Percentiles rank a stretch among this genome's conserved stretches.
Conservation (phyloP, 129 eudicot species). For the sunflower (Helianthus annuus) region HanXRQr2.0-SUNRISE NC_035434.2:74374509-74375008, state of each 20-base stretch:
- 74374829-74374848: no score
- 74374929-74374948: neutral
- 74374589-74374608: no score
- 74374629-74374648: no score
- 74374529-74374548: neutral
- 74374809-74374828: no score
- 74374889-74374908: no score
- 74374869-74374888: no score
- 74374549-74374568: conserved; percentile 18
- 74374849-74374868: no score
- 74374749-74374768: conserved; percentile 15
- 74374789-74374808: neutral
- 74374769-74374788: neutral
- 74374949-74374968: no score
- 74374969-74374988: conserved; percentile 14
- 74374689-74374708: conserved; percentile 17
- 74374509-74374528: conserved; percentile 11
- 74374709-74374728: neutral
- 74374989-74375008: conserved; percentile 9
- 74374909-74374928: no score
- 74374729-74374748: neutral
- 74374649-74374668: no score
- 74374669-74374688: neutral
- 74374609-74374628: no score
- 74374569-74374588: neutral